Evolutionary conservation across 2,329 filamentous ascomycete genomes (phyloP).

Genomic region (Aspergillus sp.): DNA sequence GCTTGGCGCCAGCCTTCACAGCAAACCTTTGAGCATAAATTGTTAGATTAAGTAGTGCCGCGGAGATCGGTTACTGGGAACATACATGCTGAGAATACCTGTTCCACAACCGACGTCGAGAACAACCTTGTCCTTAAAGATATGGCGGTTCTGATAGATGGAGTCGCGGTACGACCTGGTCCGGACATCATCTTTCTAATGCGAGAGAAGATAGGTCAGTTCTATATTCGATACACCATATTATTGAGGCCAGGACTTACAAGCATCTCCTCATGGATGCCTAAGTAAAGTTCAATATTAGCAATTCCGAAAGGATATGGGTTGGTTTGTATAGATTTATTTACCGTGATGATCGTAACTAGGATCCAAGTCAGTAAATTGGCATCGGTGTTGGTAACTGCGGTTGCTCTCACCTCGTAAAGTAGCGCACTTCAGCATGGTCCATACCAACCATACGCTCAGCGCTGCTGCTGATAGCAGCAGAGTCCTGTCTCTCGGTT

Average conservation of each 20-base stretch:
- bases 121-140: conserved; percentile 89
- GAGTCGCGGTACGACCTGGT: conserved; percentile 96
- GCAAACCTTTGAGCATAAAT: conserved; percentile 71
- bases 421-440: conserved; percentile 98
- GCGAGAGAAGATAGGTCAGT: conserved; percentile 2
- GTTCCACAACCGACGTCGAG: conserved; percentile 98
- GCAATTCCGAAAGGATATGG: conserved; percentile 19
- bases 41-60: conserved; percentile 14
- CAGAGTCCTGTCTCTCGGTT: conserved; percentile 22
- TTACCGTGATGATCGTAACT: conserved; percentile 98
- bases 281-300: conserved; percentile 49
- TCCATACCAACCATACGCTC: conserved; percentile 63
- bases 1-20: conserved; percentile 91
- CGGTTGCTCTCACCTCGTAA: conserved; percentile 73
- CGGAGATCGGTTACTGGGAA: conserved; percentile 1
- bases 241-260: conserved; percentile 52
- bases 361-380: conserved; percentile 23
- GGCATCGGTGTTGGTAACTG: not conserved
- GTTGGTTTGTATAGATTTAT: conserved; percentile 31
- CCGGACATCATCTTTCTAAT: conserved; percentile 95
- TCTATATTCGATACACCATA: not conserved
- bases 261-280: conserved; percentile 98
- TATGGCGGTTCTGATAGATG: conserved; percentile 93
- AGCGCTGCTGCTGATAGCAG: conserved; percentile 41
- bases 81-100: conserved; percentile 94